Evolutionary conservation across 2,329 filamentous ascomycete genomes (phyloP).

Genomic region (Calonectria honghensis): DNA sequence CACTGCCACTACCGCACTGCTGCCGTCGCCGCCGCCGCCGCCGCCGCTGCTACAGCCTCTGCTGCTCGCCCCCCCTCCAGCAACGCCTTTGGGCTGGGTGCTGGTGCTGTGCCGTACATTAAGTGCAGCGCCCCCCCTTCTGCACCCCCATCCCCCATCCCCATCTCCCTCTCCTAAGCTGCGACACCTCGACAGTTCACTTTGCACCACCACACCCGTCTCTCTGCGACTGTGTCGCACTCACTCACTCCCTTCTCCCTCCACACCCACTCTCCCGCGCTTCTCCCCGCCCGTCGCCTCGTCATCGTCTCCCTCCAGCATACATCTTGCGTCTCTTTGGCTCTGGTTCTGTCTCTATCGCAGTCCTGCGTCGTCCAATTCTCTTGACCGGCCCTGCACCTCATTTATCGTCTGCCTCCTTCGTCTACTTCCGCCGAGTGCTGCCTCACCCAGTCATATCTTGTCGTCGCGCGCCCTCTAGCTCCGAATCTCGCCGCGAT

Average conservation of each 20-base stretch:
- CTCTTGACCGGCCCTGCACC: slow-evolving; percentile 21
- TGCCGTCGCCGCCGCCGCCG: slow-evolving; percentile 44
- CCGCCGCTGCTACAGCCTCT: slow-evolving; percentile 12
- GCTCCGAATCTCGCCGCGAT: slow-evolving; percentile 32
- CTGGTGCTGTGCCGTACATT: slow-evolving; percentile 50
- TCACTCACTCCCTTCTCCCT: slow-evolving; percentile 45
- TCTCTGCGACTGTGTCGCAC: slow-evolving; percentile 51
- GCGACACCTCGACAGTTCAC: slow-evolving; percentile 53
- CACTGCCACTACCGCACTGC: slow-evolving; percentile 47
- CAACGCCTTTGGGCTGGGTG: slow-evolving; percentile 25
- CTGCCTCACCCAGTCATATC: slow-evolving; percentile 19
- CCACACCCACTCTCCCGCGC: slow-evolving; percentile 40
- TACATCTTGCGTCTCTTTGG: slow-evolving; percentile 19
- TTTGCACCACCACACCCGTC: slow-evolving; percentile 53
- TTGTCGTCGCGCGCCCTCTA: slow-evolving; percentile 21
- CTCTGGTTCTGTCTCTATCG: slow-evolving; percentile 24
- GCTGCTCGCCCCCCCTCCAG: background rate
- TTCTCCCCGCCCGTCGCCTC: slow-evolving; percentile 36
- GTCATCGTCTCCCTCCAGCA: slow-evolving; percentile 29
- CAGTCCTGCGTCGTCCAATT: slow-evolving; percentile 29
- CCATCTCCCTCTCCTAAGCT: slow-evolving; percentile 41
- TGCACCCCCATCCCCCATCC: slow-evolving; percentile 35
- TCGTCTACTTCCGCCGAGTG: background rate
- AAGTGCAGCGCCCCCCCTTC: slow-evolving; percentile 48
- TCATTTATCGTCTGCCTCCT: slow-evolving; percentile 18